Base-by-base conservation (phyloP, 2,329 filamentous ascomycete species). In the Fusarium graminum region DNA sequence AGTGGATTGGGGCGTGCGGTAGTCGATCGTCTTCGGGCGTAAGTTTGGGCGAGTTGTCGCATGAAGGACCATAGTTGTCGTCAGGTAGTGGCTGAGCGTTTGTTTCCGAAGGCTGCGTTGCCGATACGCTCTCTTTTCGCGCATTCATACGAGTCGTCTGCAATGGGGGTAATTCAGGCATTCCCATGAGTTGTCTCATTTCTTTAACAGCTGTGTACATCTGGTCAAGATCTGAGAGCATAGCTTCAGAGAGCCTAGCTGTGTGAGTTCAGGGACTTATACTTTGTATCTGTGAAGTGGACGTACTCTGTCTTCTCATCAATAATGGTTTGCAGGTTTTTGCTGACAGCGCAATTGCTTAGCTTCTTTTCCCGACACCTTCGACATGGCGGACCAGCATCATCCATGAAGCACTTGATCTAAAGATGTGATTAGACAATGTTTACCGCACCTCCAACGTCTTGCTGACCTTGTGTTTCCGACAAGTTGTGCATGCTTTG, bases 321-420 rank as follows among this genome's bases (percentile, higher is more conserved):
- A 8, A 80, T 80, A 13, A 80, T 75, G 4, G 76, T 80, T 52
- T 80, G 79, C 1, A 80, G 64, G 28, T 77, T 80, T 69, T 80
- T 80, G 59, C 78, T 79, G n/a, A 80, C 63, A 0, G 78, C 74
- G 46, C 79, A 80, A 0, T 8, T 81, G 17, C 73, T 73, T 2
- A 80, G 60, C 22, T 76, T 76, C 17, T 75, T 70, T 55, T 80
- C 77, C 17, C 69, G 57, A 52, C 79, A 80, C 28, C 79, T 61
- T 14, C 74, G 74, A 53, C 79, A 80, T 9, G 78, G 78, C 2
- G 78, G 78, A 2, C 77, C 77, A 13, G 69, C 72, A 51, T 78
- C 76, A 17, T 80, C 78, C 78, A 80, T 80, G 25, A 79, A 67
- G 51, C 79, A 80, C 67, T 79, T 79, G 40, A 80, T 80, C 78